Evolutionary conservation across 139 green algal species (phyloP), one percentile per base, ranked within the genome.

Genomic region (Cymbomonas tetramitiformis): DNA sequence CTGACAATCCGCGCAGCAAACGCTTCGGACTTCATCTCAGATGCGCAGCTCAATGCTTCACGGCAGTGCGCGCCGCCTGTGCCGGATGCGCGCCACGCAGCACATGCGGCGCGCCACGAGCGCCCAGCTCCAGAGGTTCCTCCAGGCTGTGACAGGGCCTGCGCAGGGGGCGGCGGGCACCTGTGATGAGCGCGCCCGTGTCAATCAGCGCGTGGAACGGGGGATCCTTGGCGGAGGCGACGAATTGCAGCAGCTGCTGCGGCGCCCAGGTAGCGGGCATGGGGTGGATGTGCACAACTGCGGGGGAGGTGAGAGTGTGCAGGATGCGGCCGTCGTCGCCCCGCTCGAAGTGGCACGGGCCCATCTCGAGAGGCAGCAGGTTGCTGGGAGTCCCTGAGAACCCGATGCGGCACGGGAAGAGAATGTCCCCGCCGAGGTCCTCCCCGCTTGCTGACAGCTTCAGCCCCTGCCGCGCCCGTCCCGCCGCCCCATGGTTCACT

Each of bases 341-440:
- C 2, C 28, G 47, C 47, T 51, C 46, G 38, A 57, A 58, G 12
- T 44, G 23, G 5, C 30, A 38, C 2, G 40, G 21, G 29, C 56
- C 56, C 7, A 63, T 23, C 40, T 63, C 56, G 8, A 53, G 29
- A 1, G 57, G 57, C 19, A 68, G 61, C 19, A 62, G 38, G 25
- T 62, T 39, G 26, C 34, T 23, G 9, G 61, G 51, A 38, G 61
- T 68, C 10, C 51, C 48, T 9, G 32, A 55, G 61, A 61, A 57
- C 10, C 50, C 51, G 30, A 61, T 31, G 12, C 52, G 12, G 18
- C 28, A 19, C 8, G 52, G 52, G 46, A 68, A 68, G 18, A 68
- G 21, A 5, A 68, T n/a, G 51, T 68, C 38, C 2, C 61, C 61
- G 54, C 61, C 61, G 2, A 68, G 51, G 41, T 68, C 61, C 38